Percentiles rank a stretch among this genome's conserved stretches.
Conservation (phyloP, 163 green algal genomes). For the Chlorella variabilis region DNA sequence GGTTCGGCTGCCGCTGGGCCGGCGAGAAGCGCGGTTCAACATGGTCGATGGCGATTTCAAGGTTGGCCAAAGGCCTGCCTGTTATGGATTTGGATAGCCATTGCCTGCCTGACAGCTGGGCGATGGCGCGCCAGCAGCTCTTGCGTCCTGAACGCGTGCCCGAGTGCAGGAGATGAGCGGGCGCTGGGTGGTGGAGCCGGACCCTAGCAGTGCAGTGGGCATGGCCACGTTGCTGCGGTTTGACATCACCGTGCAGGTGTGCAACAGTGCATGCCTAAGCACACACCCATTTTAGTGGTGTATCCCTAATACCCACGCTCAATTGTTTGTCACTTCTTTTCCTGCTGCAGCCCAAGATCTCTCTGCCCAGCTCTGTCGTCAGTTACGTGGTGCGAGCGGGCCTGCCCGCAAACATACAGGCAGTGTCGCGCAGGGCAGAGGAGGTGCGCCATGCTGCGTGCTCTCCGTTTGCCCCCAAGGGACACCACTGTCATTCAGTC, state of each 20-base stretch:
- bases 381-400: conserved; percentile 57
- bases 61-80: neutral
- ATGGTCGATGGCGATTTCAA: conserved; percentile 61
- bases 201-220: conserved; percentile 33
- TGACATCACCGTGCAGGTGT: conserved; percentile 50
- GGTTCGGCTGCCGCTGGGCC: conserved; percentile 27
- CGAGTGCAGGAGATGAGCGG: conserved; percentile 60
- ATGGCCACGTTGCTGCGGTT: conserved; percentile 59
- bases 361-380: conserved; percentile 53
- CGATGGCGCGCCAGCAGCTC: no score
- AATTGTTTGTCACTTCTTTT: no score
- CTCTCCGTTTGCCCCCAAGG: no score
- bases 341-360: conserved; percentile 49
- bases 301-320: neutral
- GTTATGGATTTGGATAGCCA: no score
- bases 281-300: no score
- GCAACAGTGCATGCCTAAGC: neutral
- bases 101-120: no score
- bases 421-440: conserved; percentile 54
- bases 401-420: conserved; percentile 62
- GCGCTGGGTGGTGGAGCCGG: conserved; percentile 61
- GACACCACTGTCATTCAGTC: no score
- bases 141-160: no score
- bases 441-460: conserved; percentile 43
- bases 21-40: conserved; percentile 52